Evolutionary conservation across 2,329 filamentous ascomycete genomes (phyloP).

Genomic region (Atkinsonella hypoxylon): DNA sequence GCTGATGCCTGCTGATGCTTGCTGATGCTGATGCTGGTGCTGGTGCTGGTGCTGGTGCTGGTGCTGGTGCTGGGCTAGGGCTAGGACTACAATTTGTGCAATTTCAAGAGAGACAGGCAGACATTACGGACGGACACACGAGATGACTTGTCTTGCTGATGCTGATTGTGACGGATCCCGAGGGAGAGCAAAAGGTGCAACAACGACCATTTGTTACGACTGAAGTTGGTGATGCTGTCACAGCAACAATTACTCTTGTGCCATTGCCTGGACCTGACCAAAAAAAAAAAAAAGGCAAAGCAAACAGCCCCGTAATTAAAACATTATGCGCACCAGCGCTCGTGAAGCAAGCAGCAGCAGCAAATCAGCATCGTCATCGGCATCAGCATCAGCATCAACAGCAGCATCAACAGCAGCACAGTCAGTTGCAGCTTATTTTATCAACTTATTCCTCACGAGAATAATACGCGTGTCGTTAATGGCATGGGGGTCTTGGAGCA

Average conservation of each 20-base stretch:
- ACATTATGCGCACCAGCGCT: no score
- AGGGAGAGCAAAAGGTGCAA: neutral
- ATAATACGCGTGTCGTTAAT: constrained; percentile 4
- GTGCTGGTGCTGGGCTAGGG: no score
- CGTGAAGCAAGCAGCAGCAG: no score
- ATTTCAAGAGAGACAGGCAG: neutral
- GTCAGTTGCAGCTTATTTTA: neutral
- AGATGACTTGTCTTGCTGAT: no score
- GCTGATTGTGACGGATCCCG: neutral
- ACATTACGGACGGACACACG: neutral
- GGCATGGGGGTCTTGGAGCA: neutral
- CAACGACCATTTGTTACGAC: neutral
- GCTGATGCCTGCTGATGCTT: no score
- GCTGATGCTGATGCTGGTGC: no score
- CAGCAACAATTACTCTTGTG: neutral
- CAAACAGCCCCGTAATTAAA: no score
- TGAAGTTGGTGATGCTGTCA: neutral
- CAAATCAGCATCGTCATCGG: neutral
- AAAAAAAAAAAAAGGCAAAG: neutral
- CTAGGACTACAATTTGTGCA: constrained; percentile 1
- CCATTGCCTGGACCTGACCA: neutral
- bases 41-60: no score
- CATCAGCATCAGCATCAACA: neutral
- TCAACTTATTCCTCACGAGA: neutral
- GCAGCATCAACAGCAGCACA: no score